Percentiles rank a stretch among this genome's conserved stretches.
Evolutionary conservation across 2,329 filamentous ascomycete genomes (phyloP).

Genomic region (Amphichorda felina): DNA sequence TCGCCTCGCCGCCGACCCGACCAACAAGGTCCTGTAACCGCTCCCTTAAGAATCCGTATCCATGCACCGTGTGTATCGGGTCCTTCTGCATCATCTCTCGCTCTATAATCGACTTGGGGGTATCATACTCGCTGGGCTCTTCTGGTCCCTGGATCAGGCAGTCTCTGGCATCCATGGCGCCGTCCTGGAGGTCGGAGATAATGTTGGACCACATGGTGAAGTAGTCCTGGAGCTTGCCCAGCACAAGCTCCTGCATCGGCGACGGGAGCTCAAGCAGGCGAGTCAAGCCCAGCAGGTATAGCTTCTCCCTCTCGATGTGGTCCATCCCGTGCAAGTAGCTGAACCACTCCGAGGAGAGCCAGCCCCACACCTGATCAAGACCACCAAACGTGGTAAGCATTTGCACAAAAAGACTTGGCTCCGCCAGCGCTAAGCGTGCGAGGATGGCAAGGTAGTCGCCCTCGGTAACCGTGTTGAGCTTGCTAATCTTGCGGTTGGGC

Average conservation of each 20-base stretch:
- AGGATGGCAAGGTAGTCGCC: constrained; percentile 80
- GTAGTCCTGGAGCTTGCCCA: constrained; percentile 57
- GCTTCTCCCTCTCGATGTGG: constrained; percentile 53
- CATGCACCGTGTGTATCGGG: constrained; percentile 54
- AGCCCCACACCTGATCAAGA: constrained; percentile 42
- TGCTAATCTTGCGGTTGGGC: constrained; percentile 57
- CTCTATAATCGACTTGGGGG: constrained; percentile 40
- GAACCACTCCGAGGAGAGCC: constrained; percentile 56
- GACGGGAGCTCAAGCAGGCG: constrained; percentile 54
- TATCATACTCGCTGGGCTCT: constrained; percentile 40
- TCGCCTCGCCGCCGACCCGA: constrained; percentile 49
- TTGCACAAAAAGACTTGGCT: constrained; percentile 55
- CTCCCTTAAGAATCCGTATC: constrained; percentile 51
- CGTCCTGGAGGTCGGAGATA: constrained; percentile 53
- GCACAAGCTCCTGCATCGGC: constrained; percentile 42
- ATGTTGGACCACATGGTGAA: constrained; percentile 66
- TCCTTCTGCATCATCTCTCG: constrained; percentile 45
- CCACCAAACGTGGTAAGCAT: constrained; percentile 35
- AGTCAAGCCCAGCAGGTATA: constrained; percentile 62
- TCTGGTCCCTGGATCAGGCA: constrained; percentile 33
- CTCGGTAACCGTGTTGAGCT: constrained; percentile 64
- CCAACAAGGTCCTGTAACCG: constrained; percentile 47
- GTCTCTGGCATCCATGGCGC: constrained; percentile 38
- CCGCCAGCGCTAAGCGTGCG: constrained; percentile 63
- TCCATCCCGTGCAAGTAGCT: constrained; percentile 56